A percentile compares a stretch with the other conserved stretches of the same genome.
phyloP scores from a whole-genome alignment of 2,329 filamentous ascomycete genomes.

The Parafenestella ontariensis region DNA sequence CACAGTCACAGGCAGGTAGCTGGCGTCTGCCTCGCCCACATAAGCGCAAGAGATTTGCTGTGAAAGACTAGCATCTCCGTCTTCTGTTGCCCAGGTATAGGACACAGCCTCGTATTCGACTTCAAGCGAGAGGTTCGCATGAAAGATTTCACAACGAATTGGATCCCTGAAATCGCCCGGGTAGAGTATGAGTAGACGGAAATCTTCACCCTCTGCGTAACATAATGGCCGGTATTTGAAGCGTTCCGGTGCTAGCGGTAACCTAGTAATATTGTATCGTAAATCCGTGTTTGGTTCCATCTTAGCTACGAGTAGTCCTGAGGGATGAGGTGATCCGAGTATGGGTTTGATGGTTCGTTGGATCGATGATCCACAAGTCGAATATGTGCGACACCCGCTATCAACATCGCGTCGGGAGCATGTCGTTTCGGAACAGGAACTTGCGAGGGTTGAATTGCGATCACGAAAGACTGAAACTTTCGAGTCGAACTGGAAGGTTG shows the following conservation, averaged over 20 bases:
- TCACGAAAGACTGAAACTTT: neutral
- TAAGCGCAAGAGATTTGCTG: constrained; percentile 14
- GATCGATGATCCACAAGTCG: neutral
- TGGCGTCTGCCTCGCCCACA: constrained; percentile 3
- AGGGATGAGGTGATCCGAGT: neutral
- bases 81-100: constrained; percentile 22
- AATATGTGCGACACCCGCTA: neutral
- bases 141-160: constrained; percentile 5
- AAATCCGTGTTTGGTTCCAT: neutral
- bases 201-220: neutral
- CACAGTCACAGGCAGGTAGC: constrained; percentile 8
- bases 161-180: constrained; percentile 2
- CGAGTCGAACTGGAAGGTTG: neutral
- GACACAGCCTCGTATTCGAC: constrained; percentile 18
- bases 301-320: neutral
- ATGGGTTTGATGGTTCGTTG: neutral
- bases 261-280: neutral
- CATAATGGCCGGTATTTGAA: neutral
- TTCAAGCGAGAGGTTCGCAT: neutral
- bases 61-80: constrained; percentile 16
- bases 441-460: neutral
- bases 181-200: constrained; percentile 1
- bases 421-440: neutral
- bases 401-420: neutral
- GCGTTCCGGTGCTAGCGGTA: neutral